These are phyloP conservation scores for Penicillium silybi DNA, from an alignment of 495 filamentous ascomycete species.

Conservation along the genomic window DNA sequence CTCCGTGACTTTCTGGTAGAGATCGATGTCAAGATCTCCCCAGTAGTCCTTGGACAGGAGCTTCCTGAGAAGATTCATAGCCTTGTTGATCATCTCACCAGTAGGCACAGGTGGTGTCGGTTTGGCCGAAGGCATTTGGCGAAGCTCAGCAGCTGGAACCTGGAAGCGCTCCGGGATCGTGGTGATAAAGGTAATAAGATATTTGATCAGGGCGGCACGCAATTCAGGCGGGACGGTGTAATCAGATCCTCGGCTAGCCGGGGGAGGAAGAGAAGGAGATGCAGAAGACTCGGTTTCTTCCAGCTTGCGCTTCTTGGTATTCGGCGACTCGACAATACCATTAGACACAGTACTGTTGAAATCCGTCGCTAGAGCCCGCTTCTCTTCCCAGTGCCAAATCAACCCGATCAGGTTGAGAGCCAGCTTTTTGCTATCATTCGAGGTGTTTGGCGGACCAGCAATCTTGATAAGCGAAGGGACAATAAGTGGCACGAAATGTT, in stretches of 20 bases:
- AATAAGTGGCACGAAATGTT: constrained; percentile 83
- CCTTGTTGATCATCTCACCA: constrained; percentile 80
- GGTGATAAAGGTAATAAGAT: constrained; percentile 90
- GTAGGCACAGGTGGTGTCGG: constrained; percentile 47
- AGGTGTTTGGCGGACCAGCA: constrained; percentile 75
- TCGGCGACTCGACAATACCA: constrained; percentile 62
- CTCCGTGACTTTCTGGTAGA: constrained; percentile 87
- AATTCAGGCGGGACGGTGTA: constrained; percentile 64
- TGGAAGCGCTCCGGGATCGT: constrained; percentile 79
- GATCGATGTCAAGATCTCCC: constrained; percentile 86
- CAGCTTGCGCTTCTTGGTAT: constrained; percentile 69
- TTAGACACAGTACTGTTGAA: constrained; percentile 30
- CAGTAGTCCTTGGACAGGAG: constrained; percentile 86
- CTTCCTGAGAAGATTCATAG: constrained; percentile 75
- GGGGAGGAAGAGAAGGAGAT: constrained; percentile 45
- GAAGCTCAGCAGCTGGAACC: constrained; percentile 62
- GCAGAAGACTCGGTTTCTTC: constrained; percentile 48
- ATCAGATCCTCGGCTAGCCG: constrained; percentile 52
- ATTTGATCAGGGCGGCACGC: constrained; percentile 78
- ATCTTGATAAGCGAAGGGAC: constrained; percentile 87
- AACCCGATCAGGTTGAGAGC: constrained; percentile 85
- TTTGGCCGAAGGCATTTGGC: constrained; percentile 46
- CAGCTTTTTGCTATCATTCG: constrained; percentile 88
- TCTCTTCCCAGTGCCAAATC: constrained; percentile 91
- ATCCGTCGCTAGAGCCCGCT: constrained; percentile 57